phyloP scores from a whole-genome alignment of 495 filamentous ascomycete genomes.

The Paragyromitra xinjiangensis region DNA sequence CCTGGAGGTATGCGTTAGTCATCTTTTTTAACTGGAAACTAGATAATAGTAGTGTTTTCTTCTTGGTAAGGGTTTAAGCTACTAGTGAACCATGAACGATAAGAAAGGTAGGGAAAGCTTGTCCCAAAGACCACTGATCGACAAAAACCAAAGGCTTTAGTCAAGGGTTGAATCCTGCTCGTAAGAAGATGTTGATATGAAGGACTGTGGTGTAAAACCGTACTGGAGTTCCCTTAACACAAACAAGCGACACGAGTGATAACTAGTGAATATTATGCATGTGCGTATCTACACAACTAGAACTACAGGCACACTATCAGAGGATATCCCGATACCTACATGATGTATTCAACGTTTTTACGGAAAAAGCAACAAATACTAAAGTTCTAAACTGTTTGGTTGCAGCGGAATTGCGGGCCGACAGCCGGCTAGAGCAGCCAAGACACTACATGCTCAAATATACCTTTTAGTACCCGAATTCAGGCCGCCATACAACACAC shows the following conservation, averaged over 20 bases:
- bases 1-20: neutral
- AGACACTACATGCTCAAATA: neutral
- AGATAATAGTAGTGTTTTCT: neutral
- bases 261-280: too few relatives aligned
- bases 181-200: too few relatives aligned
- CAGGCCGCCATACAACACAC: neutral
- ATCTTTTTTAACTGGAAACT: neutral
- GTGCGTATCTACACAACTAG: too few relatives aligned
- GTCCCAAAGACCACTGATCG: neutral
- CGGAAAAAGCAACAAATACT: neutral
- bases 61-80: neutral
- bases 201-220: too few relatives aligned
- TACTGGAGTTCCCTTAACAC: too few relatives aligned
- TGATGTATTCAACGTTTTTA: neutral
- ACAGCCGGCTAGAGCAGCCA: neutral
- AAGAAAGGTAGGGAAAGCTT: too few relatives aligned
- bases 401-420: neutral
- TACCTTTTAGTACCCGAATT: neutral
- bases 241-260: too few relatives aligned
- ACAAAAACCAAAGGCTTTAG: neutral
- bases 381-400: neutral
- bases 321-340: neutral
- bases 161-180: too few relatives aligned
- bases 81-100: too few relatives aligned
- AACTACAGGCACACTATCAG: too few relatives aligned